Evolutionary conservation across 139 green algal species (phyloP).

Genomic region (Nannochloris sp.): DNA sequence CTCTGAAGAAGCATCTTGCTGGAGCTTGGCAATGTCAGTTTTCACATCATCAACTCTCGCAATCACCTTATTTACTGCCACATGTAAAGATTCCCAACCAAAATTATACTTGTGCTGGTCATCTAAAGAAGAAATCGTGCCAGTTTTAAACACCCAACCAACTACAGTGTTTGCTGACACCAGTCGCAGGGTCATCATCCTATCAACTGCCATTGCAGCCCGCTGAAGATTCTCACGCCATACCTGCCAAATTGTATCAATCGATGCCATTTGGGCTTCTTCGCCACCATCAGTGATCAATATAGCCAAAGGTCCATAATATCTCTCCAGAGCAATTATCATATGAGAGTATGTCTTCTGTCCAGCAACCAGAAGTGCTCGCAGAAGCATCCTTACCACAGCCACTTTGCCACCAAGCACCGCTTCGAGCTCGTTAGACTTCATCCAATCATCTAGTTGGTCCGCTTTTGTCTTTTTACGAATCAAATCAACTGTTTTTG

Average conservation of each 20-base stretch:
- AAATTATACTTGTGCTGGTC: conserved; percentile 25
- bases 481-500: conserved; percentile 26
- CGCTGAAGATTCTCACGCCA: conserved; percentile 31
- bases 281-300: conserved; percentile 23
- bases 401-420: conserved; percentile 26
- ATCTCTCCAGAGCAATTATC: conserved; percentile 68
- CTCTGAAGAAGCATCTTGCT: not conserved
- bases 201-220: conserved; percentile 53
- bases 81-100: conserved; percentile 35
- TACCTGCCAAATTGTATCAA: conserved; percentile 16
- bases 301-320: conserved; percentile 37
- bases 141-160: conserved; percentile 29
- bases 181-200: conserved; percentile 48
- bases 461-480: conserved; percentile 15
- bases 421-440: conserved; percentile 14
- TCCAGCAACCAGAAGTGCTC: conserved; percentile 57
- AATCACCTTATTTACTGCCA: conserved; percentile 36
- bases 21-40: not conserved
- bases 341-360: conserved; percentile 78
- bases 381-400: conserved; percentile 35
- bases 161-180: conserved; percentile 31
- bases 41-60: conserved; percentile 25
- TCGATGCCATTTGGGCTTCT: conserved; percentile 29
- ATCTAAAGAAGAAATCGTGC: conserved; percentile 11
- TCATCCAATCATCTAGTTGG: conserved; percentile 19